Evolutionary conservation across 306 rosid genomes (phyloP).

Genomic region (Citrullus amarus): DNA sequence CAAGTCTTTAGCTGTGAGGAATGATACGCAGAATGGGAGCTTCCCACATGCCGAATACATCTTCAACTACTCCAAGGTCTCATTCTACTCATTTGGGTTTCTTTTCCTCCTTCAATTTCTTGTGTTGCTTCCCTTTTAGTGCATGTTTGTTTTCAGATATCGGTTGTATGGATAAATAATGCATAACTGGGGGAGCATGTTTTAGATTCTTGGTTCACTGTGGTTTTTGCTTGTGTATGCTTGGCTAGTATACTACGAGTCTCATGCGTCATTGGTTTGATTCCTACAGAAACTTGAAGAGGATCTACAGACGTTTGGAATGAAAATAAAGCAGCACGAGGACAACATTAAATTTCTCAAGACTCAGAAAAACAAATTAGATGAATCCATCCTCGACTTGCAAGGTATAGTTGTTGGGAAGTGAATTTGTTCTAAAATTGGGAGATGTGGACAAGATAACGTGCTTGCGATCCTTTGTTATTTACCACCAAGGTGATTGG

Average conservation of each 20-base stretch:
- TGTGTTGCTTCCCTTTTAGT: background rate
- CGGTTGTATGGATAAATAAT: background rate
- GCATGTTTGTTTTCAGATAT: background rate
- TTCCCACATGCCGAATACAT: conserved; percentile 40
- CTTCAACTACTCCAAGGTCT: conserved; percentile 49
- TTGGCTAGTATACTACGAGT: conserved; percentile 10
- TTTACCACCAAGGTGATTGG: background rate
- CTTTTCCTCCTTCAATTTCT: background rate
- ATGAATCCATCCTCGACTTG: conserved; percentile 56
- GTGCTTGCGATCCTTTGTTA: background rate
- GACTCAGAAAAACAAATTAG: conserved; percentile 45
- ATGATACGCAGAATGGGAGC: conserved; percentile 34
- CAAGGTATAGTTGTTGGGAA: conserved; percentile 35
- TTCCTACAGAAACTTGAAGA: conserved; percentile 66
- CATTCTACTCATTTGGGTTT: background rate
- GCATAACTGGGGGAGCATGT: background rate
- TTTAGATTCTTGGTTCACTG: background rate
- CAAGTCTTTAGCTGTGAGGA: conserved; percentile 10
- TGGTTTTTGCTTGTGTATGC: background rate
- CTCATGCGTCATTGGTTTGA: background rate
- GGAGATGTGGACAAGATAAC: background rate
- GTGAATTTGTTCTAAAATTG: background rate
- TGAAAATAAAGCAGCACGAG: conserved; percentile 68
- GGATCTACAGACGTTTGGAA: conserved; percentile 52
- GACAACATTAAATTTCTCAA: conserved; percentile 41